Evolutionary conservation across 208 protist species (phyloP).

Genomic region (Leishmania major): DNA sequence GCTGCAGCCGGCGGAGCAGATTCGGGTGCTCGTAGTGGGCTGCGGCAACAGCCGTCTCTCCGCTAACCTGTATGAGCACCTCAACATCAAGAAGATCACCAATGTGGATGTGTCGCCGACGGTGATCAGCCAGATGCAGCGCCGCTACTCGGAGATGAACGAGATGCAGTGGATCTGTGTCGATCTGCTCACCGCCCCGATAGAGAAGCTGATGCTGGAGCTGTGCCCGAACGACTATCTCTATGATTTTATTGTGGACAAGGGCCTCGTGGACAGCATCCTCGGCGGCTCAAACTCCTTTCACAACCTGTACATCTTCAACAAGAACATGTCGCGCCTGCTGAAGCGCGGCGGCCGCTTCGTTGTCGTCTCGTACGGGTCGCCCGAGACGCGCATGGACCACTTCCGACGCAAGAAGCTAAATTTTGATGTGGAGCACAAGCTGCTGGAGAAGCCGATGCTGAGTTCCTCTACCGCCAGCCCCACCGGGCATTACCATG

Average conservation of each 20-base stretch:
- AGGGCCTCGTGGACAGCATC: constrained; percentile 85
- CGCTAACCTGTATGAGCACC: constrained; percentile 78
- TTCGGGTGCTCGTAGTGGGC: constrained; percentile 85
- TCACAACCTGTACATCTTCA: constrained; percentile 85
- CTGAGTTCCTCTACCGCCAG: constrained; percentile 74
- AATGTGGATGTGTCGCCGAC: constrained; percentile 92
- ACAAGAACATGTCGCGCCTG: constrained; percentile 88
- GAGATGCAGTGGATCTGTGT: constrained; percentile 90
- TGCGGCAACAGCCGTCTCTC: constrained; percentile 92
- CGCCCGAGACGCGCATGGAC: constrained; percentile 89
- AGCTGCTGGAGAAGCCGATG: constrained; percentile 87
- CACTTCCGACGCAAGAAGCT: constrained; percentile 90
- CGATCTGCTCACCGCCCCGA: constrained; percentile 76
- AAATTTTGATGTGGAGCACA: constrained; percentile 88
- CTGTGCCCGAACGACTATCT: constrained; percentile 82
- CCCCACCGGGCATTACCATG: constrained; percentile 86
- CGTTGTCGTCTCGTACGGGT: constrained; percentile 87
- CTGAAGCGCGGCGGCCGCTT: constrained; percentile 90
- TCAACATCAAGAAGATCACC: constrained; percentile 87
- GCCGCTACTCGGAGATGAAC: constrained; percentile 80
- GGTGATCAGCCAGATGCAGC: constrained; percentile 88
- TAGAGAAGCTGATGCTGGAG: constrained; percentile 77
- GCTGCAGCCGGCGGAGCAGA: constrained; percentile 76
- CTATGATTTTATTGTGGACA: constrained; percentile 92
- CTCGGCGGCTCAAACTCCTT: constrained; percentile 91